Conservation (phyloP, 2,329 filamentous ascomycete species). For the Verticillium zaregamsianum region DNA sequence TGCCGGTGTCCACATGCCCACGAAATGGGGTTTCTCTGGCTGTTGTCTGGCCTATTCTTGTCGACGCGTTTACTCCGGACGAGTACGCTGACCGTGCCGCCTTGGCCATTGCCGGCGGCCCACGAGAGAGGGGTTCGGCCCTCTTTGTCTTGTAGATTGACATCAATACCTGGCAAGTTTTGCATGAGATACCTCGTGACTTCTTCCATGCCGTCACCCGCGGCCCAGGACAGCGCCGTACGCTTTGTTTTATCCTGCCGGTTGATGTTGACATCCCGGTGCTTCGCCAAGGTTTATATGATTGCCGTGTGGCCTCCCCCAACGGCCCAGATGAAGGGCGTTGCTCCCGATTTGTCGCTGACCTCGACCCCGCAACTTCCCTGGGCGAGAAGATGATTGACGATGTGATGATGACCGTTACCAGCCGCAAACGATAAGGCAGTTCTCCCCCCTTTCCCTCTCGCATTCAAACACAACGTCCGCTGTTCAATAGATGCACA, state of each 20-base stretch:
- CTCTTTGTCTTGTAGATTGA: constrained; percentile 21
- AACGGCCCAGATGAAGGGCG: constrained; percentile 27
- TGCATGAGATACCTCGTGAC: constrained; percentile 19
- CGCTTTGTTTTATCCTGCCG: constrained; percentile 24
- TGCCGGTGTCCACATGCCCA: constrained; percentile 22
- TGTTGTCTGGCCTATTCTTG: constrained; percentile 21
- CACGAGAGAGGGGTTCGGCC: constrained; percentile 26
- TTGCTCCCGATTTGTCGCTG: constrained; percentile 20
- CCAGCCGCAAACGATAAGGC: constrained; percentile 28
- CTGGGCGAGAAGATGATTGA: constrained; percentile 19
- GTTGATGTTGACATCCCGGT: constrained; percentile 20
- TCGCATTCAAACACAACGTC: constrained; percentile 17
- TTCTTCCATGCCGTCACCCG: constrained; percentile 20
- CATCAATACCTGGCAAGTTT: constrained; percentile 16
- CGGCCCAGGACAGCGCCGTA: constrained; percentile 29
- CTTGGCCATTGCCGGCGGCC: constrained; percentile 22
- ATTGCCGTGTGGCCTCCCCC: constrained; percentile 16
- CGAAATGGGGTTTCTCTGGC: constrained; percentile 24
- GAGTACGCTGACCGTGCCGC: constrained; percentile 18
- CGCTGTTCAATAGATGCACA: constrained; percentile 15
- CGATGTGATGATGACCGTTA: constrained; percentile 16
- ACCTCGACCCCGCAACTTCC: constrained; percentile 16
- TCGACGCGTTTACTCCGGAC: constrained; percentile 19
- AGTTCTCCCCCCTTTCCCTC: constrained; percentile 18
- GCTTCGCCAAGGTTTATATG: constrained; percentile 12